Conservation (phyloP, 768 basidiomycete species). For the Mycena chlorophos region DNA sequence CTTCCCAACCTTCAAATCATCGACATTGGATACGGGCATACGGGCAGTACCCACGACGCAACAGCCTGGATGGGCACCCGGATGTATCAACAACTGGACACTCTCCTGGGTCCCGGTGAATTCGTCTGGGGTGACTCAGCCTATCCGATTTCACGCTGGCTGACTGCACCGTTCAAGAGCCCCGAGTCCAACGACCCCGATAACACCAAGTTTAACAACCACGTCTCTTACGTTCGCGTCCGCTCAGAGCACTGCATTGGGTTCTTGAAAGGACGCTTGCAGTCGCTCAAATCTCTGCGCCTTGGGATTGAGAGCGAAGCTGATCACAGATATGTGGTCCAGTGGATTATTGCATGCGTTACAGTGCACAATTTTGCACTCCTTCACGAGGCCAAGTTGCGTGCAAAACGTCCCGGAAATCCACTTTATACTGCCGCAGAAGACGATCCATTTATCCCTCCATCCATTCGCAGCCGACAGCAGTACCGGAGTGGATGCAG, state of each 20-base stretch:
- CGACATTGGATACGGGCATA: slow-evolving; percentile 16
- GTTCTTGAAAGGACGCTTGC: neutral
- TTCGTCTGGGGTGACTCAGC: neutral
- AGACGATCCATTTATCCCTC: neutral
- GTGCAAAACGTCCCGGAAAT: neutral
- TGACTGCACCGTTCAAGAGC: neutral
- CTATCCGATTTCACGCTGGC: neutral
- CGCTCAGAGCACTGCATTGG: neutral
- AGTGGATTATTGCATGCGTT: neutral
- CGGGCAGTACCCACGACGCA: slow-evolving; percentile 27
- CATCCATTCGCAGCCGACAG: neutral
- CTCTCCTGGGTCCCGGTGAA: neutral
- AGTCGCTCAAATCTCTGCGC: neutral
- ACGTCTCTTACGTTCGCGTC: neutral
- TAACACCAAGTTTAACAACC: neutral
- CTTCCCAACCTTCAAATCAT: slow-evolving; percentile 20
- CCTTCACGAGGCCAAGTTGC: neutral
- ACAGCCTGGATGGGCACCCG: slow-evolving; percentile 22
- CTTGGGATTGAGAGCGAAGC: neutral
- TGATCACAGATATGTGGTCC: neutral
- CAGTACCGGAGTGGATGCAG: neutral
- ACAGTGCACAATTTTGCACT: neutral
- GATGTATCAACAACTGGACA: neutral
- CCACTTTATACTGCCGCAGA: neutral
- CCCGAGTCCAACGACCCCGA: neutral